Base-by-base conservation (phyloP, 768 basidiomycete genomes). In the Trametes punicea region DNA sequence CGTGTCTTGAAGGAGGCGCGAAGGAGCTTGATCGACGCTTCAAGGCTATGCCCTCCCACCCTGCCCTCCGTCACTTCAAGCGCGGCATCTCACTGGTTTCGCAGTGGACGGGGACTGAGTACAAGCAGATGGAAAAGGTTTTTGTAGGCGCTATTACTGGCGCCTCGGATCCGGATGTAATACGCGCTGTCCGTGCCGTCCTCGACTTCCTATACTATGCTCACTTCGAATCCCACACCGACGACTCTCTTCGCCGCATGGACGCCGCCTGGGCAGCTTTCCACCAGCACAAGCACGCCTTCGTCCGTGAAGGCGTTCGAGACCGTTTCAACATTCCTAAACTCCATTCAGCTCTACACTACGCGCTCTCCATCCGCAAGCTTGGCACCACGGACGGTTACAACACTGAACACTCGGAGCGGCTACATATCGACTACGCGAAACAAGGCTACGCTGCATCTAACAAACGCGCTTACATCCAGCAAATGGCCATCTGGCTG, bases 401-500 rank as follows among this genome's bases (percentile, higher is more conserved):
- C 62, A 72, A 71, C 49, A 76, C 73, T 1, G 67, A 76, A 55
- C 61, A 62, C 26, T 70, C 71, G 1, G 74, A 77, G 54, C 63
- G 67, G 1, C 65, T 74, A 0, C 74, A 77, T 53, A 77, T 76
- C 39, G 68, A 75, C 39, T 60, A 68, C 8, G 65, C 72, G 2
- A 75, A 77, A 55, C 61, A 66, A 30, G 71, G 67, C 2, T 74
- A 71, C 51, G n/a, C 47, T 1, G 58, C 70, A 7, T 70, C 71
- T 3, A 76, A 76, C 61, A 60, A 61, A 25, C 69, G 68, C 18
- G 71, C 74, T 23, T 67, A 74, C 55, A 69, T 63, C 33, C 25
- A 51, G 5, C 75, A 76, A 56, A 77, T 77, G 75, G 68, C 70
- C 6, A n/a, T 41, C 2, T 74, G 72, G 72, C 58, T 76, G 1